Evolutionary conservation across 2,329 filamentous ascomycete species (phyloP).

Genomic region (Beauveria sp.): DNA sequence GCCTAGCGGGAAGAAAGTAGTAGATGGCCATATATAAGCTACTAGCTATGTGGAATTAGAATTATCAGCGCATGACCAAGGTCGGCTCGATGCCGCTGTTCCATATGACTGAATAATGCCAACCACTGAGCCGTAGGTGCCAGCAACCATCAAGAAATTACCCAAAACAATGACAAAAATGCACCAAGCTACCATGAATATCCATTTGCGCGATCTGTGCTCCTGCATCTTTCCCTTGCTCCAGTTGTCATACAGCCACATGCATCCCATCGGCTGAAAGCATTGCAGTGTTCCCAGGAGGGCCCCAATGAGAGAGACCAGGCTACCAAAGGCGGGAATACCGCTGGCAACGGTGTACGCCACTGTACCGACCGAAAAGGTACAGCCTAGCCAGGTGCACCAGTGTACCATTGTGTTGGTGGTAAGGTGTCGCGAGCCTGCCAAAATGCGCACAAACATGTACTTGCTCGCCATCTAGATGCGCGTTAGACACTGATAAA

Average conservation of each 20-base stretch:
- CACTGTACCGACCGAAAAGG: background rate
- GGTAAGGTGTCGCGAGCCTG: background rate
- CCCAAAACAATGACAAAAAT: constrained; percentile 29
- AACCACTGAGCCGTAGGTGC: constrained; percentile 33
- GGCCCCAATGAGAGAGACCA: background rate
- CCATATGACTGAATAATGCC: constrained; percentile 30
- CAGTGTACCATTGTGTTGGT: background rate
- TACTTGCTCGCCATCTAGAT: background rate
- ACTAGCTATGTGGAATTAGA: constrained; percentile 18
- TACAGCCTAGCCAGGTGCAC: background rate
- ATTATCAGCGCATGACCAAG: constrained; percentile 29
- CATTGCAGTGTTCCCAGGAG: background rate
- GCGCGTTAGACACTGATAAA: background rate
- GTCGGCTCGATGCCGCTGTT: constrained; percentile 20
- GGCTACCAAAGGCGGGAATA: background rate
- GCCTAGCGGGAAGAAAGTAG: too few relatives aligned
- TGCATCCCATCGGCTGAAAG: constrained; percentile 21
- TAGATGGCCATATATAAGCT: too few relatives aligned
- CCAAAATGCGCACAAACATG: background rate
- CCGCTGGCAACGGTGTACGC: background rate
- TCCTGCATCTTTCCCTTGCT: constrained; percentile 13
- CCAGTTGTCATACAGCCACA: constrained; percentile 37
- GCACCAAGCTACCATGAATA: constrained; percentile 16
- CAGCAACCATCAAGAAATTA: constrained; percentile 31
- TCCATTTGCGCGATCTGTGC: constrained; percentile 13